These are phyloP conservation scores for Aspergillus thermomutatus DNA, from an alignment of 2,329 filamentous ascomycete species.

Conservation along the genomic window DNA sequence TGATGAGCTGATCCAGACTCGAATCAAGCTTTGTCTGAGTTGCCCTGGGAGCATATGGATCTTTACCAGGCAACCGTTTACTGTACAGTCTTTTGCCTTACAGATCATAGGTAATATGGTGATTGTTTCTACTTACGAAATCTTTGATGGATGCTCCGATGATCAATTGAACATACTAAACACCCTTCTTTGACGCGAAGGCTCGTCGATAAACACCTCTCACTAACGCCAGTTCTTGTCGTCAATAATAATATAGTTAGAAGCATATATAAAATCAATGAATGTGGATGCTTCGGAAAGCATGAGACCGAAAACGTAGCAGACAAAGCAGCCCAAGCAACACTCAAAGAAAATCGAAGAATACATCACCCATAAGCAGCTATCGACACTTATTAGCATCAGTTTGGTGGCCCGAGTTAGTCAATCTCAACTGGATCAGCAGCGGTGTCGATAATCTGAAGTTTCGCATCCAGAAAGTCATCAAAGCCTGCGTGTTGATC, in stretches of 20 bases:
- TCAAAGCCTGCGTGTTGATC: conserved; percentile 15
- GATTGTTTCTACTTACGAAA: too few relatives aligned
- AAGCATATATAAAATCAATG: background rate
- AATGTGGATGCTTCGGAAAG: background rate
- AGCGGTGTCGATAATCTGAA: conserved; percentile 6
- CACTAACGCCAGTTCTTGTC: background rate
- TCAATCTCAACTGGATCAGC: conserved; percentile 15
- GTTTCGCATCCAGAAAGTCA: conserved; percentile 15
- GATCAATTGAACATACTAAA: background rate
- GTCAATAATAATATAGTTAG: background rate
- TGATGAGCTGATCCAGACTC: background rate
- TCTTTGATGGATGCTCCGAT: background rate
- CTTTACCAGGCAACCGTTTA: background rate
- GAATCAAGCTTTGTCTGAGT: too few relatives aligned
- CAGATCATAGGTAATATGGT: background rate
- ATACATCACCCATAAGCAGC: background rate
- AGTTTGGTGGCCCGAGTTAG: conserved; percentile 2
- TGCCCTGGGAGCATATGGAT: background rate
- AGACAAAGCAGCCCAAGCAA: background rate
- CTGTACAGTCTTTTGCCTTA: background rate
- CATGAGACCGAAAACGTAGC: background rate
- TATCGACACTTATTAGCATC: background rate
- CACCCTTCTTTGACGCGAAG: background rate
- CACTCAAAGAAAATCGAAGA: background rate
- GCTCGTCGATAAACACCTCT: background rate